Evolutionary conservation across 768 basidiomycete genomes (phyloP), one percentile per base, ranked within the genome.

Genomic region (Russula sp.): DNA sequence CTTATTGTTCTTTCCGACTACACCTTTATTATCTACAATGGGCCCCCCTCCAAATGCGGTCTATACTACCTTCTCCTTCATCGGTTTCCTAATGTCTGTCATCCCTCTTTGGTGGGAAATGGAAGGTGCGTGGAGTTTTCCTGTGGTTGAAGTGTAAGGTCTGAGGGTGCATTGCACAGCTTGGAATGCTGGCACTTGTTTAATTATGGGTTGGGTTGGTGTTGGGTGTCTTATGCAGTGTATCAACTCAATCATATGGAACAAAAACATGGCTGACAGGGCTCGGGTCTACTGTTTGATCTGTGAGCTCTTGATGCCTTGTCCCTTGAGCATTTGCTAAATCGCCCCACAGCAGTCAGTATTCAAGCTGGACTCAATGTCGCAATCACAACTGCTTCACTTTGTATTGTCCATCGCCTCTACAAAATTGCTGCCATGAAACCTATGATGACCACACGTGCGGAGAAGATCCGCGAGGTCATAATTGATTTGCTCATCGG

Each of bases 231-330:
- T 91, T 43, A 79, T 79, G 58, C 73, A 77, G 55, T 84, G 81
- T 67, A 73, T 91, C 65, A 87, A 92, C 73, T 79, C 84, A 2
- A 73, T 90, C 47, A 69, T 91, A n/a, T 93, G 90, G 90, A 76
- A 75, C 59, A 75, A 79, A 29, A 86, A 81, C 68, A 77, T 78
- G 8, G 75, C 77, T 8, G 76, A 84, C 57, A 65, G 63, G 22
- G 72, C 73, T 2, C 81, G 80, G 0, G 72, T 75, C 7, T 85
- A 80, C 78, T 83, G 83, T 67, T 83, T 84, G 67, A 79, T 84
- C 52, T 73, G 83, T 83, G 53, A 61, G 80, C 71, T n/a, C 11
- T 10, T 18, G 45, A 49, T 46, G 5, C 38, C 5, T 20, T 16
- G 18, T 43, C 29, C 11, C 25, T 43, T 2, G 18, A 38, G 18